These are phyloP conservation scores for Endoconidiophora polonica DNA, from an alignment of 2,329 filamentous ascomycete species.

Conservation along the genomic window DNA sequence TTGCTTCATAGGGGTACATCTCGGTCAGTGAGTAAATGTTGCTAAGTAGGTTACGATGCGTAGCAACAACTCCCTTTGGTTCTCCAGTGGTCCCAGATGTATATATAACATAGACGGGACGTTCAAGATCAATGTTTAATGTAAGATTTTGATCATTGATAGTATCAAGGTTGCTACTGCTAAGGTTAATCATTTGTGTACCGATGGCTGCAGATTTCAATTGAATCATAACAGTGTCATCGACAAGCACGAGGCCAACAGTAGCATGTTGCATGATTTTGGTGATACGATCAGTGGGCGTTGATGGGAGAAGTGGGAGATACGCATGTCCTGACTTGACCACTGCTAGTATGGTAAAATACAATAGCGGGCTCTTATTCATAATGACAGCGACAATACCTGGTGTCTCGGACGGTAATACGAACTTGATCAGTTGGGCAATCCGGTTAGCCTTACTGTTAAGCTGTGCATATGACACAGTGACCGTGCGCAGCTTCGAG, in stretches of 20 bases:
- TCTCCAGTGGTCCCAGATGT: slow-evolving; percentile 69
- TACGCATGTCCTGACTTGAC: slow-evolving; percentile 65
- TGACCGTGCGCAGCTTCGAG: slow-evolving; percentile 10
- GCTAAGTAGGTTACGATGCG: slow-evolving; percentile 57
- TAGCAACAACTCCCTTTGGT: slow-evolving; percentile 67
- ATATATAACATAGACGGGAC: slow-evolving; percentile 62
- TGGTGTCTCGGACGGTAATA: background rate
- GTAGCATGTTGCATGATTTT: slow-evolving; percentile 46
- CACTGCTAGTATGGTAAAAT: slow-evolving; percentile 56
- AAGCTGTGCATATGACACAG: slow-evolving; percentile 47
- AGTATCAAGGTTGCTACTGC: slow-evolving; percentile 16
- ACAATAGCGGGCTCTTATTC: slow-evolving; percentile 59
- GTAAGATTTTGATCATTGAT: slow-evolving; percentile 20
- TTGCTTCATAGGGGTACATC: slow-evolving; percentile 41
- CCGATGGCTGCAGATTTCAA: slow-evolving; percentile 10
- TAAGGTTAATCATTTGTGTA: slow-evolving; percentile 20
- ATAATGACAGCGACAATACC: slow-evolving; percentile 49
- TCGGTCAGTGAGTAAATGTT: slow-evolving; percentile 52
- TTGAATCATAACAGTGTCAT: slow-evolving; percentile 17
- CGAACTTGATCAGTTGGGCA: slow-evolving; percentile 23
- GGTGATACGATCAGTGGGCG: slow-evolving; percentile 42
- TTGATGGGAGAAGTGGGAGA: slow-evolving; percentile 60
- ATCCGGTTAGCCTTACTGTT: slow-evolving; percentile 48
- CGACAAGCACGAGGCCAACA: slow-evolving; percentile 29
- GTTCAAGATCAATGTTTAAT: slow-evolving; percentile 25